phyloP scores from a whole-genome alignment of 1,284 basidiomycete genomes.

The Fomes fomentarius region DNA sequence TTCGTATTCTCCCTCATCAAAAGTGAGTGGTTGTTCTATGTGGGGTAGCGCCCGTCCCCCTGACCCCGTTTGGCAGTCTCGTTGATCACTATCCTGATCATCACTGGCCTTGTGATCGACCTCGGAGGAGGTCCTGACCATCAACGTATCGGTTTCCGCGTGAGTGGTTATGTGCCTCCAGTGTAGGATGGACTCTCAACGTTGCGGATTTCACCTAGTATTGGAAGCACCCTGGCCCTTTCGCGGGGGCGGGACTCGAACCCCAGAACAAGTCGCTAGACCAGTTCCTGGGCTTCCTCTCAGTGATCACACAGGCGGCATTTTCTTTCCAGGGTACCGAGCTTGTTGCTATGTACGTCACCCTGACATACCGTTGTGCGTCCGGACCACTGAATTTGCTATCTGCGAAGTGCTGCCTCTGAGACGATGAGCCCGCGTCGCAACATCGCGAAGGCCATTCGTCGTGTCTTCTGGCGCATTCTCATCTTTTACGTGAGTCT shows the following conservation, averaged over 20 bases:
- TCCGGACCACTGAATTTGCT: neutral
- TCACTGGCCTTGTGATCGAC: constrained; percentile 70
- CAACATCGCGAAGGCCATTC: constrained; percentile 81
- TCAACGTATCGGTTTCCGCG: constrained; percentile 64
- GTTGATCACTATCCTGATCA: constrained; percentile 62
- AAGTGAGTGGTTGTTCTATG: constrained; percentile 39
- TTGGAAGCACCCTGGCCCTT: constrained; percentile 73
- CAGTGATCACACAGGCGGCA: constrained; percentile 75
- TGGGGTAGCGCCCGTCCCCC: neutral
- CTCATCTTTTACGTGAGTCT: constrained; percentile 70
- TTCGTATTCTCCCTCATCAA: constrained; percentile 69
- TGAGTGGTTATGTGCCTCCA: constrained; percentile 28
- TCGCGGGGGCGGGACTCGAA: constrained; percentile 51
- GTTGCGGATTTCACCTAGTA: constrained; percentile 42
- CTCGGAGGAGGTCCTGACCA: constrained; percentile 69
- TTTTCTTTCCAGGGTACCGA: constrained; percentile 89
- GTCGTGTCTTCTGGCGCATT: constrained; percentile 81
- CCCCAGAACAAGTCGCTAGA: constrained; percentile 47
- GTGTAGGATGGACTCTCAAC: neutral
- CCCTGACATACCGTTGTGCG: constrained; percentile 2
- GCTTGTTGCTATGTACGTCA: constrained; percentile 71
- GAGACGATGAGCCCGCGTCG: constrained; percentile 77
- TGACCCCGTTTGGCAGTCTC: constrained; percentile 38
- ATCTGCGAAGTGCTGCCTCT: constrained; percentile 58
- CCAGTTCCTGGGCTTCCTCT: constrained; percentile 71